Conservation (phyloP, 768 basidiomycete genomes). For the Rhizopogon rudus region DNA sequence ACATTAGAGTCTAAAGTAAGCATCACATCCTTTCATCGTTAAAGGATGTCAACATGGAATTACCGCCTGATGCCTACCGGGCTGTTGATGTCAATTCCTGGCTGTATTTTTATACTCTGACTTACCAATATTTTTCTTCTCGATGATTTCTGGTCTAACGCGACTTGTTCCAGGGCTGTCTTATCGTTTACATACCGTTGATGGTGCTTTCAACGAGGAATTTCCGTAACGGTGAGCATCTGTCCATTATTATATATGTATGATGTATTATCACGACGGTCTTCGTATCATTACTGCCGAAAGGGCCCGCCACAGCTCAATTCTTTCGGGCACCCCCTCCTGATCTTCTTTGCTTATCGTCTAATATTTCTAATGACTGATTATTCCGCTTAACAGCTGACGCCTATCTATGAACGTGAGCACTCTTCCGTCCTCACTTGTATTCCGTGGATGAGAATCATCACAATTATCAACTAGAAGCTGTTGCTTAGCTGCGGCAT, state of each 20-base stretch:
- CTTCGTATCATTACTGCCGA: slow-evolving; percentile 83
- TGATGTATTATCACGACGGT: slow-evolving; percentile 90
- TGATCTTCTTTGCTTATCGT: slow-evolving; percentile 36
- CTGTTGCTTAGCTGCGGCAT: slow-evolving; percentile 77
- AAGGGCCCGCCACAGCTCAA: slow-evolving; percentile 94
- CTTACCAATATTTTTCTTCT: slow-evolving; percentile 5
- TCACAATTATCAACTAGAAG: slow-evolving; percentile 78
- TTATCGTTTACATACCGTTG: background rate
- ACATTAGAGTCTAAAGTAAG: background rate
- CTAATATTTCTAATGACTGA: slow-evolving; percentile 8
- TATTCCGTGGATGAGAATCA: slow-evolving; percentile 17
- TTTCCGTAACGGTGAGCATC: slow-evolving; percentile 28
- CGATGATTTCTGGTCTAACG: background rate
- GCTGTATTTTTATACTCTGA: slow-evolving; percentile 78
- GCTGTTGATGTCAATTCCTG: slow-evolving; percentile 70
- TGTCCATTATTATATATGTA: slow-evolving; percentile 17
- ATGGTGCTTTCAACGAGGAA: slow-evolving; percentile 14
- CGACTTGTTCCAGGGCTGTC: background rate
- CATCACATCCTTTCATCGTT: slow-evolving; percentile 6
- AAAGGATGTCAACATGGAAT: slow-evolving; percentile 71
- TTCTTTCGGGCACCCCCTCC: slow-evolving; percentile 71
- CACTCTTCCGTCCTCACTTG: background rate
- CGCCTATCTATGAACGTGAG: background rate
- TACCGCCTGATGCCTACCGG: slow-evolving; percentile 69
- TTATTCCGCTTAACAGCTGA: background rate